phyloP scores from a whole-genome alignment of 495 filamentous ascomycete species.

The Beverwykella pulmonaria region DNA sequence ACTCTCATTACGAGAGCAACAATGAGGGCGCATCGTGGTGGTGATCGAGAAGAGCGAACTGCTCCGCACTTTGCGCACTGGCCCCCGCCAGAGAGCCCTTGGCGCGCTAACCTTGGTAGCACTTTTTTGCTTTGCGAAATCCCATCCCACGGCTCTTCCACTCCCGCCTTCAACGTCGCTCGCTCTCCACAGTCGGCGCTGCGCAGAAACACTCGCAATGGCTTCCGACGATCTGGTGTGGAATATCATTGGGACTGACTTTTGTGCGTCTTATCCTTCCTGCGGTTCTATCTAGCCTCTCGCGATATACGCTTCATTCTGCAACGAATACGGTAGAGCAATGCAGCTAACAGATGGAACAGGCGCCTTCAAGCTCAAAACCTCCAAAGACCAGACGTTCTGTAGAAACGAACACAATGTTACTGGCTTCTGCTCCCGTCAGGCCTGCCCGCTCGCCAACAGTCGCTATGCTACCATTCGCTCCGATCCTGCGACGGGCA shows the following conservation, averaged over 20 bases:
- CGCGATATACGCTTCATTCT: too few relatives aligned
- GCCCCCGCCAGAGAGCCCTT: neutral
- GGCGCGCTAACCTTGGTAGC: neutral
- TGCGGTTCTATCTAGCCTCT: too few relatives aligned
- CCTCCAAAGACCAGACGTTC: conserved; percentile 80
- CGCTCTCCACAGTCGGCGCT: neutral
- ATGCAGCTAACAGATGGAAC: too few relatives aligned
- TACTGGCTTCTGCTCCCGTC: conserved; percentile 90
- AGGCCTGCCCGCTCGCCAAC: conserved; percentile 95
- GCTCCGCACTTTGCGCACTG: conserved; percentile 16
- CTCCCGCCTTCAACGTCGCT: neutral
- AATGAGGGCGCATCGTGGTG: conserved; percentile 3
- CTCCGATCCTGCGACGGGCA: conserved; percentile 74
- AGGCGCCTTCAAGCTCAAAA: conserved; percentile 89
- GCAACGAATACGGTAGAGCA: too few relatives aligned
- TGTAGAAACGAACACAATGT: conserved; percentile 92
- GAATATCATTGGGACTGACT: conserved; percentile 94
- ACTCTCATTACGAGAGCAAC: conserved; percentile 37
- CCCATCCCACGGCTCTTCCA: neutral
- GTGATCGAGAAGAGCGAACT: neutral
- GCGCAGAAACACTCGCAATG: neutral
- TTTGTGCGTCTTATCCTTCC: conserved; percentile 55
- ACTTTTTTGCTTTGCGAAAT: neutral
- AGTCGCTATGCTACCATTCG: conserved; percentile 94
- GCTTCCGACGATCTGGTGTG: conserved; percentile 87